These are phyloP conservation scores for Cyclocybe cylindracea DNA, from an alignment of 768 basidiomycete genomes.

Conservation along the genomic window DNA sequence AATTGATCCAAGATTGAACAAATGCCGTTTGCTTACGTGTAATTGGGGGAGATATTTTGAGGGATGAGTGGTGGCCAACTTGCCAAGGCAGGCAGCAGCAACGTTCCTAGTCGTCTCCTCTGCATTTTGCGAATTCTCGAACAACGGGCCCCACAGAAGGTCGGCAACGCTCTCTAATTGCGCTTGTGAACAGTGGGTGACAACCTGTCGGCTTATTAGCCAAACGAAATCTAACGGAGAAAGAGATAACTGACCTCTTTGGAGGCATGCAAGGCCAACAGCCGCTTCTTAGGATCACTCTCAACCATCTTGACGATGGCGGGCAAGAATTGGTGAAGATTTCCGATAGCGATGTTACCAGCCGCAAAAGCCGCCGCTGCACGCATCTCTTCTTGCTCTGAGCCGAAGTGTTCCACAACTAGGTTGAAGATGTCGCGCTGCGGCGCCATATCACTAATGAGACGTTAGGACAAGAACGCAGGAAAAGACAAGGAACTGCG, in stretches of 20 bases:
- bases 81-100: conserved; percentile 94
- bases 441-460: conserved; percentile 79
- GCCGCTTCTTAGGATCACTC: conserved; percentile 72
- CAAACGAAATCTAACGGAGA: background rate
- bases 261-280: conserved; percentile 87
- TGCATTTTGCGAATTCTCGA: conserved; percentile 85
- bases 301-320: conserved; percentile 78
- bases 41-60: conserved; percentile 90
- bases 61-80: conserved; percentile 90
- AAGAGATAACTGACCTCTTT: conserved; percentile 67
- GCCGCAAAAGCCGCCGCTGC: conserved; percentile 94
- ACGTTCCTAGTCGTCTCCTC: conserved; percentile 95
- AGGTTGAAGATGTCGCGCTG: conserved; percentile 79
- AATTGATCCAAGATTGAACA: background rate
- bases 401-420: conserved; percentile 71
- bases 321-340: conserved; percentile 84
- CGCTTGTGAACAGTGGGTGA: conserved; percentile 84
- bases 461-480: conserved; percentile 4
- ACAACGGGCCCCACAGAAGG: conserved; percentile 87
- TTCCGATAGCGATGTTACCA: conserved; percentile 95
- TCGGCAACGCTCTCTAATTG: conserved; percentile 90
- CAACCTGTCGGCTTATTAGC: conserved; percentile 54
- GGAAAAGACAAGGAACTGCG: conserved; percentile 2
- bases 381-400: conserved; percentile 83
- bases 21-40: conserved; percentile 54